Evolutionary conservation across 2,329 filamentous ascomycete species (phyloP).

Genomic region (Paraphaeosphaeria sporulosa): DNA sequence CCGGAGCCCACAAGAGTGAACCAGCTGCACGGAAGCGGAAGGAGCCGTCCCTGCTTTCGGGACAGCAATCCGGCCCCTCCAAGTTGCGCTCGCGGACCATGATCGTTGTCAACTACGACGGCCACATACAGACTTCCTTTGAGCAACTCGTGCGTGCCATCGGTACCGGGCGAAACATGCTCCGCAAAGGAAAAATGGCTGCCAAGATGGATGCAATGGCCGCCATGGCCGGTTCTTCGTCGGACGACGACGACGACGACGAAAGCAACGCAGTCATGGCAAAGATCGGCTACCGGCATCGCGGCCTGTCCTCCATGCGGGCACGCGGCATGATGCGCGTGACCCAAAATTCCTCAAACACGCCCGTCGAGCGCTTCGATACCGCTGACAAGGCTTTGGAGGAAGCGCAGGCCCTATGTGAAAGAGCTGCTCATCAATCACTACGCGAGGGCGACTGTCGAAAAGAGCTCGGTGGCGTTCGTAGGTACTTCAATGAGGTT

Average conservation of each 20-base stretch:
- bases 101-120: conserved; percentile 92
- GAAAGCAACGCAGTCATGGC: conserved; percentile 34
- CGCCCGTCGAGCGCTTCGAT: conserved; percentile 57
- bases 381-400: conserved; percentile 80
- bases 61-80: conserved; percentile 50
- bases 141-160: conserved; percentile 84
- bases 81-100: conserved; percentile 75
- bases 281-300: conserved; percentile 48
- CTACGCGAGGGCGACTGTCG: conserved; percentile 86
- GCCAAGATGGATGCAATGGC: conserved; percentile 68
- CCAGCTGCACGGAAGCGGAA: conserved; percentile 51
- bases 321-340: conserved; percentile 30
- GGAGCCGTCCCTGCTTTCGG: conserved; percentile 52
- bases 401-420: conserved; percentile 80
- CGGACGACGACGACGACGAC: conserved; percentile 34
- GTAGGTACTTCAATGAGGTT: conserved; percentile 69
- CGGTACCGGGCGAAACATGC: conserved; percentile 78
- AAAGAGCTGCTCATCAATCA: conserved; percentile 87
- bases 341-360: conserved; percentile 17
- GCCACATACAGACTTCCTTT: conserved; percentile 82
- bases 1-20: conserved; percentile 25
- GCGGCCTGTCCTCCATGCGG: conserved; percentile 42
- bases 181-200: conserved; percentile 88
- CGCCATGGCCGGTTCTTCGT: conserved; percentile 39
- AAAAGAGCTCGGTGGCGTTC: conserved; percentile 76